Percentiles rank a stretch among this genome's conserved stretches.
phyloP scores from a whole-genome alignment of 371 early-diverging fungal species.

The Lichtheimia corymbifera region DNA sequence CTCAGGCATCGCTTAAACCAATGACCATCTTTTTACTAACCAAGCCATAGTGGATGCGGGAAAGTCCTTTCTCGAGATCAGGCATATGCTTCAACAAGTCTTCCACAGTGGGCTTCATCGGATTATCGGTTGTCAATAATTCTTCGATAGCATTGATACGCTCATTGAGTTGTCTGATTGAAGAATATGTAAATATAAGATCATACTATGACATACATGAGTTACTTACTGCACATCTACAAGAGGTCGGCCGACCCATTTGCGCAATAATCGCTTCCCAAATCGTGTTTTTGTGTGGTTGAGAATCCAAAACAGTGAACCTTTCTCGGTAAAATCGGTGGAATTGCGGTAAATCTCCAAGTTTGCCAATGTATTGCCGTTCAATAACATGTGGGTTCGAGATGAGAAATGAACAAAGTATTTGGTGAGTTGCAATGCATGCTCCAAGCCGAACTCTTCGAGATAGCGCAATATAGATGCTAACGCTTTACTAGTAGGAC shows the following conservation, averaged over 20 bases:
- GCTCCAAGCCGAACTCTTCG: slow-evolving; percentile 62
- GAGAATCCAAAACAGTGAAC: slow-evolving; percentile 65
- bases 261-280: slow-evolving; percentile 76
- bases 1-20: neutral
- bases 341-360: slow-evolving; percentile 75
- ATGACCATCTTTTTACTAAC: slow-evolving; percentile 23
- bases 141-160: slow-evolving; percentile 74
- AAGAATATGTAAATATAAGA: no score
- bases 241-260: slow-evolving; percentile 82
- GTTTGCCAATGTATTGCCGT: slow-evolving; percentile 73
- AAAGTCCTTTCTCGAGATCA: slow-evolving; percentile 78
- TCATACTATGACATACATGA: no score
- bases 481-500: slow-evolving; percentile 36
- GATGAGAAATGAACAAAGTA: slow-evolving; percentile 70
- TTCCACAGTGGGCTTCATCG: slow-evolving; percentile 22
- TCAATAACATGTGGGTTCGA: slow-evolving; percentile 72
- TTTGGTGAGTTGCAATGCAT: slow-evolving; percentile 56
- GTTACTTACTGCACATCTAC: slow-evolving; percentile 35
- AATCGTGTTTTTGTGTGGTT: slow-evolving; percentile 73
- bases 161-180: slow-evolving; percentile 54
- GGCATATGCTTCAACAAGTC: slow-evolving; percentile 48
- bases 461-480: slow-evolving; percentile 65
- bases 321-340: slow-evolving; percentile 51
- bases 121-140: slow-evolving; percentile 41
- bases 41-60: slow-evolving; percentile 71